Conservation (phyloP, 208 protist species). For the Leishmania gerbilli region DNA sequence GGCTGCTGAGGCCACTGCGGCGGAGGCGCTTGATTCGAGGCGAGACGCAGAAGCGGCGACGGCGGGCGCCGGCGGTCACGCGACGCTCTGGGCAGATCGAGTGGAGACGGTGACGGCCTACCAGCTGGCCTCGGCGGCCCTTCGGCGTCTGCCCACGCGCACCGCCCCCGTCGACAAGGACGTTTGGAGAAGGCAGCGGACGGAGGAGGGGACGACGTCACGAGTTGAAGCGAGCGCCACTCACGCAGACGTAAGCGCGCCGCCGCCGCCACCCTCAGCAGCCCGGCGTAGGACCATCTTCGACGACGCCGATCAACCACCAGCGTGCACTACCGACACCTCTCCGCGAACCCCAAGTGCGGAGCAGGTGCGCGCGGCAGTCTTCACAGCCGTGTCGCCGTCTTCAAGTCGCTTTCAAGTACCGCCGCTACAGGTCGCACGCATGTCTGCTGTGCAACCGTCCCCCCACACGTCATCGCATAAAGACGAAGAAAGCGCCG, state of each 20-base stretch:
- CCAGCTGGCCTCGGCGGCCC: slow-evolving; percentile 2
- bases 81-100: neutral
- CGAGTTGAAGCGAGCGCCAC: neutral
- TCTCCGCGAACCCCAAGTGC: neutral
- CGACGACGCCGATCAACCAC: neutral
- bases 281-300: neutral
- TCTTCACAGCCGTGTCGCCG: neutral
- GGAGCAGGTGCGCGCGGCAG: neutral
- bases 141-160: neutral
- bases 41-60: neutral
- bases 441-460: neutral
- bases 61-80: too few species aligned
- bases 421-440: neutral
- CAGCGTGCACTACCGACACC: neutral
- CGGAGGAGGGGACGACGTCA: neutral
- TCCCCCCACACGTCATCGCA: neutral
- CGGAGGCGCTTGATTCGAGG: neutral
- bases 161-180: neutral
- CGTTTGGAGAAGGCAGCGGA: neutral
- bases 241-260: neutral
- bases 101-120: neutral
- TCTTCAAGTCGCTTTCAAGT: slow-evolving; percentile 7
- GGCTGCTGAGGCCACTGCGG: neutral
- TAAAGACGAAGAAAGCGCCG: neutral
- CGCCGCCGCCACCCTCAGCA: neutral